Evolutionary conservation across 768 basidiomycete genomes (phyloP).

Genomic region (Russula emetica): DNA sequence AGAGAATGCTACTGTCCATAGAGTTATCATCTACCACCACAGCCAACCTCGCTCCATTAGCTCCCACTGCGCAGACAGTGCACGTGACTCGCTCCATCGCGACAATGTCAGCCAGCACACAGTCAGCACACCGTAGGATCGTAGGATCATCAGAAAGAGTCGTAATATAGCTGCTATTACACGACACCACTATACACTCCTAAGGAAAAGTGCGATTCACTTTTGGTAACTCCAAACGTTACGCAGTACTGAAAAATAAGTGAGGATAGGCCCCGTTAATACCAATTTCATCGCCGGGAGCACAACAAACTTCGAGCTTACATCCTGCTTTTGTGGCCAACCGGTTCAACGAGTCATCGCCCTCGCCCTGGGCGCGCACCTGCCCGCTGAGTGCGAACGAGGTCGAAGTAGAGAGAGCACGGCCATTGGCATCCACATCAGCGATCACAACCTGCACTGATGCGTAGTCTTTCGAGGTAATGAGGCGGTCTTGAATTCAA

Average conservation of each 20-base stretch:
- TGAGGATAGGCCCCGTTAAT: conserved; percentile 10
- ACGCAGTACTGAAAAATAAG: conserved; percentile 68
- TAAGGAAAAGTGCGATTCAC: conserved; percentile 42
- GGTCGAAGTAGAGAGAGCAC: conserved; percentile 71
- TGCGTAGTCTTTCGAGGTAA: conserved; percentile 98
- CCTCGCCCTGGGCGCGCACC: conserved; percentile 92
- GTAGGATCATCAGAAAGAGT: background rate
- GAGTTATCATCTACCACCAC: background rate
- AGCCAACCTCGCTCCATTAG: background rate
- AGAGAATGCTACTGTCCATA: conserved; percentile 11
- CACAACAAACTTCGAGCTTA: conserved; percentile 45
- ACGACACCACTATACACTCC: conserved; percentile 12
- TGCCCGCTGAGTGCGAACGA: conserved; percentile 94
- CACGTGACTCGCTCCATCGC: background rate
- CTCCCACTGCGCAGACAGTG: background rate
- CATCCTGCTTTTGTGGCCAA: conserved; percentile 92
- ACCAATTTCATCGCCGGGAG: background rate
- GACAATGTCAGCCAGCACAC: too few species aligned
- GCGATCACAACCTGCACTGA: conserved; percentile 94
- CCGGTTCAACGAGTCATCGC: conserved; percentile 94
- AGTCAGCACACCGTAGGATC: too few species aligned
- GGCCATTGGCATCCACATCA: conserved; percentile 89
- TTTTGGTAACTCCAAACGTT: conserved; percentile 97
- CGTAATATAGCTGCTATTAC: conserved; percentile 18
- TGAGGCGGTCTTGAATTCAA: conserved; percentile 74